Evolutionary conservation across 108 stramenopile species (phyloP).

Genomic region (Nitzschia inconspicua): DNA sequence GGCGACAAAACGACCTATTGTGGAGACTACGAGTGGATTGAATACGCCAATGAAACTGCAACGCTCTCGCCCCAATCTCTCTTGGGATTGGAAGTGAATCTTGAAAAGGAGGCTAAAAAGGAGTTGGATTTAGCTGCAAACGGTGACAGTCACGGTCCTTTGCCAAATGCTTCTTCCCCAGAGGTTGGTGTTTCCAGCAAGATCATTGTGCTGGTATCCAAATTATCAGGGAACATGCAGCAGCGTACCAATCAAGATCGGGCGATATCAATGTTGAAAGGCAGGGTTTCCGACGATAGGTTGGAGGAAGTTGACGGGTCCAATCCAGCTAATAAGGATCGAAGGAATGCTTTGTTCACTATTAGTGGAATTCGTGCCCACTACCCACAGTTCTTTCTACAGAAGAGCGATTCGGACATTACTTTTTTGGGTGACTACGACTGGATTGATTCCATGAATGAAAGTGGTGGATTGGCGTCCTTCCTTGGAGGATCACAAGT

Average conservation of each 20-base stretch:
- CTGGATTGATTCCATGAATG: constrained; percentile 8
- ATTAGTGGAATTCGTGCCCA: constrained; percentile 50
- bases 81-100: too few species aligned
- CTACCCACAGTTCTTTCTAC: constrained; percentile 67
- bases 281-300: too few species aligned
- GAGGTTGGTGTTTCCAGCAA: too few species aligned
- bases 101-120: too few species aligned
- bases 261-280: constrained; percentile 19
- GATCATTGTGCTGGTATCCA: constrained; percentile 16
- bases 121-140: too few species aligned
- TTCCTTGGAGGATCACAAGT: too few species aligned
- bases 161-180: too few species aligned
- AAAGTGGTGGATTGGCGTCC: background rate
- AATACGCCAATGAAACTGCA: constrained; percentile 23
- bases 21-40: constrained; percentile 32
- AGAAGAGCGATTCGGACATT: constrained; percentile 13
- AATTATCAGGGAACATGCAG: constrained; percentile 19
- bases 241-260: constrained; percentile 35
- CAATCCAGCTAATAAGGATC: constrained; percentile 28
- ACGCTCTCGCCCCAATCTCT: constrained; percentile 2
- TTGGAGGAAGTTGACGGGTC: constrained; percentile 40
- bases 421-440: constrained; percentile 19
- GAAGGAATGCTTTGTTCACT: constrained; percentile 45
- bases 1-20: constrained; percentile 21
- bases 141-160: too few species aligned